Evolutionary conservation across 805 yeast genomes (phyloP), one percentile per base, ranked within the genome.

Genomic region (Starmerella etchellsii): DNA sequence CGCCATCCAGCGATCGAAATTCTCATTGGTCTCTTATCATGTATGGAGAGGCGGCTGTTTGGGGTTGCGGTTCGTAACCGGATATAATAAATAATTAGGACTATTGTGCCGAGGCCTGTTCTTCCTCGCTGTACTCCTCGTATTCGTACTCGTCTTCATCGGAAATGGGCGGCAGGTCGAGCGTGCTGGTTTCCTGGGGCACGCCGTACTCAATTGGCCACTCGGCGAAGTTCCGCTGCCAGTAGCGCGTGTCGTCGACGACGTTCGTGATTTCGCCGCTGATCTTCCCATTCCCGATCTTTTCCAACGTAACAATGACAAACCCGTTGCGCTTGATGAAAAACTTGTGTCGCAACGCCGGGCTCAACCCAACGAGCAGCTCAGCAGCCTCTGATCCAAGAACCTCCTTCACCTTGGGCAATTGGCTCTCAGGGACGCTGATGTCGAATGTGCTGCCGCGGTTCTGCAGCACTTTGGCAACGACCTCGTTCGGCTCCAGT

Each of bases 251-350:
- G 46, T 58, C 54, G 31, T 53, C 47, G 7, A 61, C 62, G 13
- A 61, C 52, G 34, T 60, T 57, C 35, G 52, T 43, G 44, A 62
- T 53, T 13, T 59, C 60, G 10, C 63, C 66, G 13, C 52, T 47
- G 18, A 59, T 49, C 26, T 55, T 57, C 26, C 51, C 51, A 14
- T 30, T 29, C 11, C 48, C 47, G 14, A 45, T 8, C 3, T 37
- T 37, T 30, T 49, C 57, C 1, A 49, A 37, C 2, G 49, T 53
- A 2, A 56, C 52, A 7, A 62, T 48, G 2, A 55, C 61, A 24
- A 49, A 48, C 18, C 65, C 64, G 10, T 63, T 63, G 3, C 65
- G 51, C 25, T 54, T 53, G 21, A 62, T 55, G 45, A 60, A 61
- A 31, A 56, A 49, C 29, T 60, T 56, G 42, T 57, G 59, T 16